Percentiles rank a stretch among this genome's conserved stretches.
Conservation (phyloP, 2,329 filamentous ascomycete species). For the Fusarium burgessii region DNA sequence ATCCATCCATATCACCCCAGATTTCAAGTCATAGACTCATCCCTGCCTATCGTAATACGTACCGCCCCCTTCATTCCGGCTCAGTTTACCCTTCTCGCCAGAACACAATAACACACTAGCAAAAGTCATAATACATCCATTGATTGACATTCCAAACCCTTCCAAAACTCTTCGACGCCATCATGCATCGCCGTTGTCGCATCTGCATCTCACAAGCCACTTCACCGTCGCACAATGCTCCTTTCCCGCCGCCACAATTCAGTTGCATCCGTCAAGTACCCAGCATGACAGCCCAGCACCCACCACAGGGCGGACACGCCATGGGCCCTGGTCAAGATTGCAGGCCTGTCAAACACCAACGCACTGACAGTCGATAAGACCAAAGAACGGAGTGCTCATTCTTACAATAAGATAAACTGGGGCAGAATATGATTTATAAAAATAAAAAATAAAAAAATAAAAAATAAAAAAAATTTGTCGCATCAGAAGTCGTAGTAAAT, state of each 20-base stretch:
- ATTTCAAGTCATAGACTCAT: constrained; percentile 18
- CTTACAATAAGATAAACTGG: no score
- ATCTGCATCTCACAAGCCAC: constrained; percentile 13
- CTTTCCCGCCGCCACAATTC: constrained; percentile 20
- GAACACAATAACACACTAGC: not conserved
- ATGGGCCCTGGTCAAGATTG: constrained; percentile 3
- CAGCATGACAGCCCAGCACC: not conserved
- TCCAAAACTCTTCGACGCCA: constrained; percentile 30
- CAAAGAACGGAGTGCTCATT: not conserved
- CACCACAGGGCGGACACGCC: not conserved
- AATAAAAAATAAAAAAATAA: no score
- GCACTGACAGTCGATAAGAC: not conserved
- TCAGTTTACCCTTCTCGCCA: constrained; percentile 20
- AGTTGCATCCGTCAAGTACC: constrained; percentile 9
- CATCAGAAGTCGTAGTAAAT: not conserved
- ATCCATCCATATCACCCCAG: constrained; percentile 15
- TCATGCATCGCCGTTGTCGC: constrained; percentile 33
- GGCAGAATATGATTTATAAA: not conserved
- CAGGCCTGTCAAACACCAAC: constrained; percentile 6
- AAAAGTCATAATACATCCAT: not conserved
- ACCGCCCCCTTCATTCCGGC: constrained; percentile 29
- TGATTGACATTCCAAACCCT: constrained; percentile 1
- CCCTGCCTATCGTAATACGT: constrained; percentile 18
- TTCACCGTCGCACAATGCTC: constrained; percentile 16
- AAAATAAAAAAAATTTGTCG: no score